These are phyloP conservation scores for Xylariaceae sp. DNA, from an alignment of 2,329 filamentous ascomycete species.

Conservation along the genomic window DNA sequence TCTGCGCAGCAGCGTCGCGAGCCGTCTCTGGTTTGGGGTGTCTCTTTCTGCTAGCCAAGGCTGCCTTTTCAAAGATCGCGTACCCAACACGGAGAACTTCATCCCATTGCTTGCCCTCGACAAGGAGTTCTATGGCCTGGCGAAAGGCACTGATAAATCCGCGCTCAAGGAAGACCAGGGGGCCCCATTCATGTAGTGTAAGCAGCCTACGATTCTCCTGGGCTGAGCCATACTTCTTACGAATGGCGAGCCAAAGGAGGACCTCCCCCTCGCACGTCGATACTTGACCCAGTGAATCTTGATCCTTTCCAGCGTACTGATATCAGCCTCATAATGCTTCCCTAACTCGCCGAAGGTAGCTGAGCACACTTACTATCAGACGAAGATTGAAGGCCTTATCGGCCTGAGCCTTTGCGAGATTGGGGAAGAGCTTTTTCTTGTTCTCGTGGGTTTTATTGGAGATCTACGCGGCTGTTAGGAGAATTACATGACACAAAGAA, in stretches of 20 bases:
- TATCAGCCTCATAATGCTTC: neutral
- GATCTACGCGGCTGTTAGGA: slow-evolving; percentile 25
- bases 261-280: slow-evolving; percentile 30
- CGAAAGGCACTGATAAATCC: slow-evolving; percentile 30
- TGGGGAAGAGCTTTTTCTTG: slow-evolving; percentile 59
- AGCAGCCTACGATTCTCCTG: slow-evolving; percentile 32
- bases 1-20: neutral
- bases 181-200: slow-evolving; percentile 26
- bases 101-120: slow-evolving; percentile 25
- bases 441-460: slow-evolving; percentile 45
- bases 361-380: slow-evolving; percentile 1
- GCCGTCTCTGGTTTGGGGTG: slow-evolving; percentile 13
- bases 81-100: slow-evolving; percentile 28
- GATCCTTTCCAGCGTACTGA: slow-evolving; percentile 20
- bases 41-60: slow-evolving; percentile 20
- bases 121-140: slow-evolving; percentile 26
- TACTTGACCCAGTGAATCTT: slow-evolving; percentile 2
- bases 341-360: neutral
- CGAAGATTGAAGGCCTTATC: slow-evolving; percentile 36
- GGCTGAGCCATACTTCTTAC: slow-evolving; percentile 21
- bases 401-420: slow-evolving; percentile 47
- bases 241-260: slow-evolving; percentile 35
- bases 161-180: slow-evolving; percentile 31
- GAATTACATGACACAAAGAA: neutral
- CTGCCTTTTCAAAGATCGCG: slow-evolving; percentile 31